Evolutionary conservation across 2,329 filamentous ascomycete species (phyloP), one percentile per base, ranked within the genome.

Genomic region (Penicillium sp.): DNA sequence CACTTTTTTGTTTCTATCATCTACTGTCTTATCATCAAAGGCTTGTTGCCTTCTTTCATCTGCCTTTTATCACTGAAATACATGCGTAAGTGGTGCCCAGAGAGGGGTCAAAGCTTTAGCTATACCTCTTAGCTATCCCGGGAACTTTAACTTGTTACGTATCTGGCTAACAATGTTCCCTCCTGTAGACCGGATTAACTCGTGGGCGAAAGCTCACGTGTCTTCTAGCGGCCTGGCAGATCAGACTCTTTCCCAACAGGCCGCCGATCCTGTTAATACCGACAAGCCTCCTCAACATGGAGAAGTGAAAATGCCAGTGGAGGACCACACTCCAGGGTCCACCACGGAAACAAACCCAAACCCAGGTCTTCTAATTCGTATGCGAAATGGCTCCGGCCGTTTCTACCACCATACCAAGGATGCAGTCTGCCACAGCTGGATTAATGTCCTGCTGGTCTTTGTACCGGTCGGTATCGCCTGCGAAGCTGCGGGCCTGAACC

Each of bases 401-500:
- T 73, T 73, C 59, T 50, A 56, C 48, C 59, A 57, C n/a, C 71
- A 73, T 54, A 71, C 69, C 56, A 71, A 68, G 57, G 62, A 64
- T 31, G 70, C 69, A 26, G 41, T 73, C 22, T 72, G 57, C 50
- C 68, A 73, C 59, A 77, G 74, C 63, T 77, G 74, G 73, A 67
- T 77, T 61, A 77, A 77, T 63, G 69, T 75, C 62, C 68, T 76
- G 43, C 66, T 78, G 46, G 50, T 77, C 55, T 76, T 76, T 54
- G 74, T 77, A 35, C 75, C 74, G 0, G 61, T 70, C n/a, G 75
- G 74, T 44, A 75, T 77, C 41, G 70, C 67, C 41, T 64, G 68
- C 19, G 65, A 75, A 58, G 72, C 73, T 9, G 63, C 70, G 4
- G 65, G 67, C 1, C 67, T 84, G 52, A 79, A 80, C 51, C 82